These are phyloP conservation scores for Streptanthus diversifolius DNA, from an alignment of 345 rosid species.

Conservation along the genomic window DNA sequence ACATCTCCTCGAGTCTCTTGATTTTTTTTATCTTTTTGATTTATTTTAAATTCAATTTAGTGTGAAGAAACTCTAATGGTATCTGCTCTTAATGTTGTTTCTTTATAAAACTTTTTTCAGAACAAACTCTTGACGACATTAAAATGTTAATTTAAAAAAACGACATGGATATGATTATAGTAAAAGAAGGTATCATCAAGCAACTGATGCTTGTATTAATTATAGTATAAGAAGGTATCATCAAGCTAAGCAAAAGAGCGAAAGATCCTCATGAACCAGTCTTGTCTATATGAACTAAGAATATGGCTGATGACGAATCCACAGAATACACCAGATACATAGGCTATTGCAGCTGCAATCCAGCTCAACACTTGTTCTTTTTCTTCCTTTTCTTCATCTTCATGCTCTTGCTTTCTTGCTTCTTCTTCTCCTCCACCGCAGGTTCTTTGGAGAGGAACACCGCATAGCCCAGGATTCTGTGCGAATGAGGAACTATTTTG, in stretches of 20 bases:
- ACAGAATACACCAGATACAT: neutral
- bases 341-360: constrained; percentile 7
- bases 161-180: neutral
- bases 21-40: no score
- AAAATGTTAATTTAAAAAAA: neutral
- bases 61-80: no score
- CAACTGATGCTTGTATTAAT: no score
- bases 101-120: neutral
- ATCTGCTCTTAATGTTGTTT: neutral
- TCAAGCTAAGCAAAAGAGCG: neutral
- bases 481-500: no score
- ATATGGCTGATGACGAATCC: constrained; percentile 7
- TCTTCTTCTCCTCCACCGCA: no score
- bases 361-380: neutral
- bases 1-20: no score
- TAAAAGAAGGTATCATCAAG: neutral
- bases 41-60: no score
- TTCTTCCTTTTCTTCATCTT: neutral
- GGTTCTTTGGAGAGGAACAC: no score
- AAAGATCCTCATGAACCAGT: neutral
- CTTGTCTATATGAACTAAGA: neutral
- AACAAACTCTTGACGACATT: no score
- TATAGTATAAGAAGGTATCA: neutral
- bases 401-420: no score
- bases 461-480: no score